phyloP scores from a whole-genome alignment of 139 green algal species.

The Mychonastes homosphaera region DNA sequence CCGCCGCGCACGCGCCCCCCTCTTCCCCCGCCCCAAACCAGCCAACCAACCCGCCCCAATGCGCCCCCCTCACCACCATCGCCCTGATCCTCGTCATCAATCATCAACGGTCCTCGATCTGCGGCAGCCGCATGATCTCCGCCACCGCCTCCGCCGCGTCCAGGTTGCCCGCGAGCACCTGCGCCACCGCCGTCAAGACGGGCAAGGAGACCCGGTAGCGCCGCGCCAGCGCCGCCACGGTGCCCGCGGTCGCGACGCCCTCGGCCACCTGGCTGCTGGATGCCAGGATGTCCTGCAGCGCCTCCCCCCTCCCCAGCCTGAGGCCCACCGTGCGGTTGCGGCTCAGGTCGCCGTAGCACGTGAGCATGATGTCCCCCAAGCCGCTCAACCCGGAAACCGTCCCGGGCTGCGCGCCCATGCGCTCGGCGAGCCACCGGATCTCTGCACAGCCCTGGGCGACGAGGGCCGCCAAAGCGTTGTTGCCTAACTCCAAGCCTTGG shows the following conservation, averaged over 20 bases:
- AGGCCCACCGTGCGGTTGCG: constrained; percentile 80
- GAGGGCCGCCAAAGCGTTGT: constrained; percentile 94
- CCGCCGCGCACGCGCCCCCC: too few relatives aligned
- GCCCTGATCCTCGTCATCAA: too few relatives aligned
- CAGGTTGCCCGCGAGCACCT: constrained; percentile 76
- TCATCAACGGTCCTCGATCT: constrained; percentile 76
- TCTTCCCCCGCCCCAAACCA: too few relatives aligned
- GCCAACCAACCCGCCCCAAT: too few relatives aligned
- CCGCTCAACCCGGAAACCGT: constrained; percentile 86
- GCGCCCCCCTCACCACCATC: too few relatives aligned
- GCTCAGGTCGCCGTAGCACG: constrained; percentile 90
- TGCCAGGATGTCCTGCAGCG: constrained; percentile 78
- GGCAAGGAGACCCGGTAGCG: constrained; percentile 87
- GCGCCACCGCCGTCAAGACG: constrained; percentile 92
- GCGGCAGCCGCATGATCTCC: constrained; percentile 90
- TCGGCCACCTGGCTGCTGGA: constrained; percentile 74
- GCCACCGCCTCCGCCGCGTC: constrained; percentile 71
- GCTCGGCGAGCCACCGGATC: constrained; percentile 81
- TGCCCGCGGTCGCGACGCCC: constrained; percentile 85
- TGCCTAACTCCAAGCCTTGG: constrained; percentile 86
- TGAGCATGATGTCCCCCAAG: constrained; percentile 98
- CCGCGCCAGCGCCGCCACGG: constrained; percentile 77
- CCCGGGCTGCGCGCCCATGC: constrained; percentile 82
- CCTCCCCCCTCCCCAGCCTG: constrained; percentile 79
- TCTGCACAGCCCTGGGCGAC: constrained; percentile 53